A percentile compares a stretch with the other conserved stretches of the same genome.
Evolutionary conservation across 306 rosid species (phyloP).

Genomic region (Argentina anserina): DNA sequence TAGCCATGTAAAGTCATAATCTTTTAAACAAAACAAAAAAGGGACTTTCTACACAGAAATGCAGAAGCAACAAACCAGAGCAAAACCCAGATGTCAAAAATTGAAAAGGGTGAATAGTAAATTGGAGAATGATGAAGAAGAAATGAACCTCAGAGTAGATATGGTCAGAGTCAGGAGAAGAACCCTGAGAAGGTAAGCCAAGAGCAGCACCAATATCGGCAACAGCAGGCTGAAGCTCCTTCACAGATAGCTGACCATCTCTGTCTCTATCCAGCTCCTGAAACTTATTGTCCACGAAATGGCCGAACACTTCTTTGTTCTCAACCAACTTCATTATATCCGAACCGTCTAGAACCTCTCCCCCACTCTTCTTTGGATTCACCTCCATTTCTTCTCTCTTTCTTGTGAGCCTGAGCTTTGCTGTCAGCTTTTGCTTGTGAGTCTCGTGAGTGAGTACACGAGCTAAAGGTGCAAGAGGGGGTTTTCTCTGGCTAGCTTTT

Average conservation of each 20-base stretch:
- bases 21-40: not conserved
- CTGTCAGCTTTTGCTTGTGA: conserved; percentile 24
- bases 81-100: not conserved
- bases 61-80: not conserved
- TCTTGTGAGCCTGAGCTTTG: conserved; percentile 48
- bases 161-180: conserved; percentile 72
- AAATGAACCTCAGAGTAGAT: conserved; percentile 68
- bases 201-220: conserved; percentile 95
- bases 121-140: not conserved
- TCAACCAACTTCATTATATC: conserved; percentile 92
- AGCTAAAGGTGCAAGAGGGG: conserved; percentile 11
- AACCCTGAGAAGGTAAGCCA: conserved; percentile 83
- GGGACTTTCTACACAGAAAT: not conserved
- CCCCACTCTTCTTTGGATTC: conserved; percentile 28
- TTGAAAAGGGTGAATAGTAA: not conserved
- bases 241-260: conserved; percentile 83
- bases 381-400: conserved; percentile 36
- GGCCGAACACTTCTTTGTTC: conserved; percentile 63
- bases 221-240: conserved; percentile 92
- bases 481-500: not conserved
- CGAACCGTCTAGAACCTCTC: conserved; percentile 85
- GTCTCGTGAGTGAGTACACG: conserved; percentile 54
- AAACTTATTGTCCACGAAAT: conserved; percentile 80
- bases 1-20: not conserved
- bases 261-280: conserved; percentile 67